Base-by-base conservation (phyloP, 352 stramenopile genomes). In the Globisporangium carolinianum region DNA sequence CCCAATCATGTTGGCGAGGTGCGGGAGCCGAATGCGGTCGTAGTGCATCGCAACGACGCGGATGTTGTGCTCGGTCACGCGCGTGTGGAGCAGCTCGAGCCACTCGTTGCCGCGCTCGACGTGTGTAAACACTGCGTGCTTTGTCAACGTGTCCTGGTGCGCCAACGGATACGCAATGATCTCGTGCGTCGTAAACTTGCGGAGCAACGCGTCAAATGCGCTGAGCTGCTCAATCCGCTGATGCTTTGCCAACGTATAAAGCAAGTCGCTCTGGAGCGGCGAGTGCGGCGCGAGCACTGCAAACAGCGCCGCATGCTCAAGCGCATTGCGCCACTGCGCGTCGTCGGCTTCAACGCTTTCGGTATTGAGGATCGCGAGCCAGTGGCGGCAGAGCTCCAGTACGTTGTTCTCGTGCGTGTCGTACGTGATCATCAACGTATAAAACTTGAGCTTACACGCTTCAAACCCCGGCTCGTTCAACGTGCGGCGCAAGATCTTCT, bases 61-160 rank as follows among this genome's bases (percentile, higher is more conserved):
- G 58, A 99, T 96, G 76, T 99, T 99, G 86, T 99, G 95, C 74
- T 99, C 92, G 14, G 97, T 91, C 45, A 98, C 94, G 50, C 96
- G 87, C 42, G 75, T 89, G 67, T 97, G 86, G 36, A 99, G 91
- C 18, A 70, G 75, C 57, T 87, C 80, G 49, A 87, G 79, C 94
- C 95, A 98, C 62, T 95, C 82, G 15, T 71, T 59, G 41, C 73
- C 75, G 39, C 77, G 77, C 59, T 83, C 80, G 1, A 67, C 65
- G 57, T 96, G 74, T 15, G 72, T 76, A 63, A 98, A 97, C 43
- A 94, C 80, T 11, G 84, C 61, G 55, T 97, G 77, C 15, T 72
- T 69, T 69, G 97, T 87, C 5, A 98, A 56, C 43, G 82, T 50
- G 8, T 66, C 69, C 62, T 98, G 88, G 60, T 98, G 76, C 14